Evolutionary conservation across 805 yeast genomes (phyloP).

Genomic region (Sugiyamaella americana): DNA sequence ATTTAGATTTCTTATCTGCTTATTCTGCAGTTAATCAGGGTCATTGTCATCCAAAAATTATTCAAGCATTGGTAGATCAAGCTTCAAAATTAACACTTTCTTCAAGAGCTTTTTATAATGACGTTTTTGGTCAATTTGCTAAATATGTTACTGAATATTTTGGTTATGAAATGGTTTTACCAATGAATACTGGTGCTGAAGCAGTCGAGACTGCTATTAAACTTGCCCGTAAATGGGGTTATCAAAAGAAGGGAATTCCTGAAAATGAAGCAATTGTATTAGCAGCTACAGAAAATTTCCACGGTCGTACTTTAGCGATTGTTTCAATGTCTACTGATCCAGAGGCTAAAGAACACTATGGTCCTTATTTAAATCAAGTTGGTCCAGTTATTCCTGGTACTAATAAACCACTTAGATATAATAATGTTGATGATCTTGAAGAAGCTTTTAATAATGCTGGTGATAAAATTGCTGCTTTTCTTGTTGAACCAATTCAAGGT

Average conservation of each 20-base stretch:
- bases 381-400: slow-evolving; percentile 83
- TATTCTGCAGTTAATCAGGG: slow-evolving; percentile 98
- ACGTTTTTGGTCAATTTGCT: slow-evolving; percentile 80
- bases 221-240: slow-evolving; percentile 97
- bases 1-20: slow-evolving; percentile 87
- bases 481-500: slow-evolving; percentile 95
- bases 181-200: slow-evolving; percentile 99
- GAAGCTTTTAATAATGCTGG: slow-evolving; percentile 76
- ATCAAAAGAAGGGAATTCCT: slow-evolving; percentile 76
- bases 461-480: slow-evolving; percentile 81
- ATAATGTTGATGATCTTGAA: slow-evolving; percentile 80
- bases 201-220: slow-evolving; percentile 95
- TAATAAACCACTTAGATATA: slow-evolving; percentile 61
- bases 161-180: slow-evolving; percentile 86
- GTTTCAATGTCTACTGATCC: slow-evolving; percentile 96
- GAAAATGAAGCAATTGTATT: slow-evolving; percentile 79
- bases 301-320: slow-evolving; percentile 92
- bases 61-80: slow-evolving; percentile 79
- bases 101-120: slow-evolving; percentile 89
- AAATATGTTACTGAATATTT: slow-evolving; percentile 84
- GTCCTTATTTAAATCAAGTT: slow-evolving; percentile 79
- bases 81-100: slow-evolving; percentile 78
- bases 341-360: slow-evolving; percentile 81
- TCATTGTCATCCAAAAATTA: slow-evolving; percentile 92
- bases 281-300: slow-evolving; percentile 87